Conservation (phyloP, 805 yeast species). For the Candida manassasensis region DNA sequence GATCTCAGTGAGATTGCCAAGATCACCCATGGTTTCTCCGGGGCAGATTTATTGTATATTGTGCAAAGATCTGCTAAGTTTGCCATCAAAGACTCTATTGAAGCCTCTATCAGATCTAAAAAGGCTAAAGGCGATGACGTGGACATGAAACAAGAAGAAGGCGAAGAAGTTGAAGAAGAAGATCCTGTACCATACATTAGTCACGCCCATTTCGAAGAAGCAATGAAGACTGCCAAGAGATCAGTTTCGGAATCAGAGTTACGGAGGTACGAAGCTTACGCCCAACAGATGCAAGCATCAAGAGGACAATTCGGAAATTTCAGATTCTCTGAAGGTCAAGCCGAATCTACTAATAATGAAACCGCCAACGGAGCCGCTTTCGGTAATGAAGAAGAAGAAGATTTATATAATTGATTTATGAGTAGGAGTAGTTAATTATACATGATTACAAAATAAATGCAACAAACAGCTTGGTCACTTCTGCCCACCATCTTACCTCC, state of each 20-base stretch:
- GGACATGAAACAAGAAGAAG: slow-evolving; percentile 38
- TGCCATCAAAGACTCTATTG: slow-evolving; percentile 97
- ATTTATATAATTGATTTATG: slow-evolving; percentile 46
- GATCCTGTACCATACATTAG: slow-evolving; percentile 97
- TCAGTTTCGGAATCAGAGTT: slow-evolving; percentile 96
- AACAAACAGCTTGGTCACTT: too few species aligned
- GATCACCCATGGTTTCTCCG: slow-evolving; percentile 95
- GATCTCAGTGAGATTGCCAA: slow-evolving; percentile 85
- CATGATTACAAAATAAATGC: too few species aligned
- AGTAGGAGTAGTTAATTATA: neutral
- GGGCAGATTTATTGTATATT: slow-evolving; percentile 97
- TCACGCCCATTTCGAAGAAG: slow-evolving; percentile 93
- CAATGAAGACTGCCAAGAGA: slow-evolving; percentile 98
- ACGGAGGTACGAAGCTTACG: slow-evolving; percentile 97
- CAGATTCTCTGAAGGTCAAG: slow-evolving; percentile 59
- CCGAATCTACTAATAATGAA: slow-evolving; percentile 14
- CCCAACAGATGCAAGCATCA: slow-evolving; percentile 92
- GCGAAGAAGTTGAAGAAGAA: slow-evolving; percentile 52
- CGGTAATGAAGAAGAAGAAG: slow-evolving; percentile 54
- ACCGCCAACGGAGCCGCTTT: slow-evolving; percentile 38
- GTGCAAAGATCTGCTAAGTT: slow-evolving; percentile 98
- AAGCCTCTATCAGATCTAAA: slow-evolving; percentile 49
- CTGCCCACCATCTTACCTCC: too few species aligned
- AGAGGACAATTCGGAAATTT: slow-evolving; percentile 93
- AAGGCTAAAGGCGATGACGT: slow-evolving; percentile 47